These are phyloP conservation scores for Picea glauca DNA, from an alignment of 75 land plant species.

Conservation along the genomic window DNA sequence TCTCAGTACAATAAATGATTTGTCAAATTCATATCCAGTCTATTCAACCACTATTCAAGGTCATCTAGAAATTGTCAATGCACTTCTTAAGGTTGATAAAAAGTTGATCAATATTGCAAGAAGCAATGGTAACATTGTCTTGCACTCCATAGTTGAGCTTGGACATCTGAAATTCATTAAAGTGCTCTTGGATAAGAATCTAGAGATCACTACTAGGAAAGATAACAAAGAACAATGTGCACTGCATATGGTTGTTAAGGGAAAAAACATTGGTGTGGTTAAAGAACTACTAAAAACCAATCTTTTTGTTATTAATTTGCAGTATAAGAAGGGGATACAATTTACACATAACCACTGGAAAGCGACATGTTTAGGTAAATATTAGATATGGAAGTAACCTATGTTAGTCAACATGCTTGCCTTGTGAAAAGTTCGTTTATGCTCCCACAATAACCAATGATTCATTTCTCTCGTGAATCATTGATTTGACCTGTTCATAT, in stretches of 20 bases:
- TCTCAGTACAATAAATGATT: conserved; percentile 38
- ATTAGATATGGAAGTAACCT: no score
- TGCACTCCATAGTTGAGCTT: conserved; percentile 55
- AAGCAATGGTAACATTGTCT: conserved; percentile 57
- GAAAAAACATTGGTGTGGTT: conserved; percentile 43
- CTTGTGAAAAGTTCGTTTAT: background rate
- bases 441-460: background rate
- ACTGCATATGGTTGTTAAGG: conserved; percentile 68
- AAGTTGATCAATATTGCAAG: conserved; percentile 41
- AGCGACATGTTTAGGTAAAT: conserved; percentile 51
- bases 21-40: conserved; percentile 47
- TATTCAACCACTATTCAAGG: conserved; percentile 58
- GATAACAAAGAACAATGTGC: conserved; percentile 75
- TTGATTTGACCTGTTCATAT: background rate
- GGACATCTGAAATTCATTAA: conserved; percentile 54
- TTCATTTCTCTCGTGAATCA: background rate
- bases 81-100: conserved; percentile 40
- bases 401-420: background rate
- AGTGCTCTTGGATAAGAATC: conserved; percentile 40
- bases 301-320: conserved; percentile 32
- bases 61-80: conserved; percentile 36
- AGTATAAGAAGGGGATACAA: conserved; percentile 61
- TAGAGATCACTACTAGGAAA: conserved; percentile 18
- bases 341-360: conserved; percentile 57
- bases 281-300: conserved; percentile 36